A percentile compares a stretch with the other conserved stretches of the same genome.
Evolutionary conservation across 768 basidiomycete species (phyloP).

Genomic region (Lepiota brunneoincarnata): DNA sequence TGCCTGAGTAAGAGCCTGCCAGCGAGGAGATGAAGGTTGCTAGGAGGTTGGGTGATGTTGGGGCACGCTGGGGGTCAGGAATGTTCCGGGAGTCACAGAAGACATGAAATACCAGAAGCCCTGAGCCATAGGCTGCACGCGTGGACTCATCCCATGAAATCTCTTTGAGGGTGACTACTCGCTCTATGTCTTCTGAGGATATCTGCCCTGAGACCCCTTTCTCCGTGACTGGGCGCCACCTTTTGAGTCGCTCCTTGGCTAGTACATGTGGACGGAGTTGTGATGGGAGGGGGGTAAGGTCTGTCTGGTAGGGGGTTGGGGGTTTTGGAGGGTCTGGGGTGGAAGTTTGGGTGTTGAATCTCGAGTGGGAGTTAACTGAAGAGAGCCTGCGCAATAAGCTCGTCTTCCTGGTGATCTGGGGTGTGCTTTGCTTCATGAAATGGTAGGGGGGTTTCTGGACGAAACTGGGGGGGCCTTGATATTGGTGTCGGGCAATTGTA

Average conservation of each 20-base stretch:
- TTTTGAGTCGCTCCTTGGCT: constrained; percentile 18
- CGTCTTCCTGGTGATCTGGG: neutral
- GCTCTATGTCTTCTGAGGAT: neutral
- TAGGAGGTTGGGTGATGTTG: constrained; percentile 17
- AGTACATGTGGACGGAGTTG: constrained; percentile 22
- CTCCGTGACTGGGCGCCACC: constrained; percentile 18
- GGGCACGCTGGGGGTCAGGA: constrained; percentile 24
- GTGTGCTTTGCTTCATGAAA: neutral
- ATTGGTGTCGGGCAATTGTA: neutral
- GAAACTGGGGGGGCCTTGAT: too few relatives aligned
- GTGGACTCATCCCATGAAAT: constrained; percentile 23
- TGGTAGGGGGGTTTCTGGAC: neutral
- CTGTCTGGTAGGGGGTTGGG: constrained; percentile 22
- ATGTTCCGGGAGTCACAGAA: constrained; percentile 28
- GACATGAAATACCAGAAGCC: constrained; percentile 30
- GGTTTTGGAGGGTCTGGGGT: constrained; percentile 25
- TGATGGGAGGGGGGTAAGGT: constrained; percentile 18
- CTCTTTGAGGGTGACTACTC: neutral
- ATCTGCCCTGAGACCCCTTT: neutral
- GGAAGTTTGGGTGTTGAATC: constrained; percentile 20
- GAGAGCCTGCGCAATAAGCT: neutral
- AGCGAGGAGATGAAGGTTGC: constrained; percentile 26
- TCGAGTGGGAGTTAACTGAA: neutral
- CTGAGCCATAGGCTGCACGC: constrained; percentile 26
- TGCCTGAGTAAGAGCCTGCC: constrained; percentile 17